Conservation (phyloP, 2,329 filamentous ascomycete species). For the Exophiala bonariae region DNA sequence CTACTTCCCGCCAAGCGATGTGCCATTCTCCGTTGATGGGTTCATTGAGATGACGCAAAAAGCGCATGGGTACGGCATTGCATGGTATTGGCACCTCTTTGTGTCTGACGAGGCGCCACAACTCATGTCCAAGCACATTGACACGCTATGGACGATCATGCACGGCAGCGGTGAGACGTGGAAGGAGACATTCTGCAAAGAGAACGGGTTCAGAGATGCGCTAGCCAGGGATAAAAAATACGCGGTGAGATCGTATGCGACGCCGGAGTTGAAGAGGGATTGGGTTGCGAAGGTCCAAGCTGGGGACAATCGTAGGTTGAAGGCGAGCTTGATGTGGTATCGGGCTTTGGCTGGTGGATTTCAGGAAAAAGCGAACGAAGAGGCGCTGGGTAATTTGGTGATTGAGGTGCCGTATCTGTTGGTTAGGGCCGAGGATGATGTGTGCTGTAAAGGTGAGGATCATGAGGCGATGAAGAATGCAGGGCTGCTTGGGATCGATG, state of each 20-base stretch:
- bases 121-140: background rate
- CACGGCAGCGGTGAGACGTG: background rate
- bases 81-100: conserved; percentile 2
- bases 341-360: background rate
- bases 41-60: background rate
- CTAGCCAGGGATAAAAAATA: background rate
- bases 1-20: background rate
- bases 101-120: background rate
- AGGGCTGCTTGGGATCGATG: background rate
- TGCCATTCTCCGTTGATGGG: background rate
- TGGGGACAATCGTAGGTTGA: background rate
- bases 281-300: background rate
- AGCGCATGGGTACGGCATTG: background rate
- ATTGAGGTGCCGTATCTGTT: conserved; percentile 1
- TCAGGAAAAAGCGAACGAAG: background rate
- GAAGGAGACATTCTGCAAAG: background rate
- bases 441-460: background rate
- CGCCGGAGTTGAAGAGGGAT: background rate
- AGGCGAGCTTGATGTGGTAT: background rate
- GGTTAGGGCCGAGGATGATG: background rate
- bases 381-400: background rate
- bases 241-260: background rate
- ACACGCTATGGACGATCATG: conserved; percentile 1
- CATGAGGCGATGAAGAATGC: background rate
- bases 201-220: background rate